Evolutionary conservation across 225 moss, liverwort and hornwort genomes (phyloP).

Genomic region (Neckera pumila): DNA sequence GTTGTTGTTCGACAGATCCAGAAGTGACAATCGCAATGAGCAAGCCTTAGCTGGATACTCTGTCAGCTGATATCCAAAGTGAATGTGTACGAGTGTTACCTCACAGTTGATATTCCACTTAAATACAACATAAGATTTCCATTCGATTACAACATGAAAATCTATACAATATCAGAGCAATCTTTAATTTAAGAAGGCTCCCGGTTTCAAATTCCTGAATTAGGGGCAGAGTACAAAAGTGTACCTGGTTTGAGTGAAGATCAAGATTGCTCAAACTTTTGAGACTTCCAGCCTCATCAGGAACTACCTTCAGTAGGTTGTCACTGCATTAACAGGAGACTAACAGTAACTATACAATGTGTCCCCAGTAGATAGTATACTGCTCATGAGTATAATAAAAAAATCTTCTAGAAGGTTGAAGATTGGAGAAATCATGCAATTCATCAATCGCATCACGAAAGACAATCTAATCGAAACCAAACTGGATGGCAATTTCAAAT

Average conservation of each 20-base stretch:
- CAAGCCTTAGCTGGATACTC: slow-evolving; percentile 65
- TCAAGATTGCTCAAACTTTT: slow-evolving; percentile 71
- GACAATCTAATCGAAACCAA: background rate
- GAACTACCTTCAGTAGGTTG: slow-evolving; percentile 60
- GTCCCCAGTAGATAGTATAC: background rate
- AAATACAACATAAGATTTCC: background rate
- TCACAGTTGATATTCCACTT: background rate
- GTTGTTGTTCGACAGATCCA: slow-evolving; percentile 93
- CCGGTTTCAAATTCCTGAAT: background rate
- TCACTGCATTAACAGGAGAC: slow-evolving; percentile 33
- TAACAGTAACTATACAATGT: background rate
- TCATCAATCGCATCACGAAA: background rate
- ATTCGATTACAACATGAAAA: background rate
- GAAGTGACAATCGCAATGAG: slow-evolving; percentile 55
- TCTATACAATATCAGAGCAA: background rate
- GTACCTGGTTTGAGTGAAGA: slow-evolving; percentile 82
- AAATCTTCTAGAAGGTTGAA: background rate
- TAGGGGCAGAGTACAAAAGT: background rate
- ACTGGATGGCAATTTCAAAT: background rate
- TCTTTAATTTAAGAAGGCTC: background rate
- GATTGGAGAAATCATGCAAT: background rate
- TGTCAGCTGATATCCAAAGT: slow-evolving; percentile 37
- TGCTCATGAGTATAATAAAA: background rate
- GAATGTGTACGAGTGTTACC: background rate
- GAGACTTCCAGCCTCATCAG: slow-evolving; percentile 58